These are phyloP conservation scores for Aspergillus hortae DNA, from an alignment of 2,329 filamentous ascomycete species.

Conservation along the genomic window DNA sequence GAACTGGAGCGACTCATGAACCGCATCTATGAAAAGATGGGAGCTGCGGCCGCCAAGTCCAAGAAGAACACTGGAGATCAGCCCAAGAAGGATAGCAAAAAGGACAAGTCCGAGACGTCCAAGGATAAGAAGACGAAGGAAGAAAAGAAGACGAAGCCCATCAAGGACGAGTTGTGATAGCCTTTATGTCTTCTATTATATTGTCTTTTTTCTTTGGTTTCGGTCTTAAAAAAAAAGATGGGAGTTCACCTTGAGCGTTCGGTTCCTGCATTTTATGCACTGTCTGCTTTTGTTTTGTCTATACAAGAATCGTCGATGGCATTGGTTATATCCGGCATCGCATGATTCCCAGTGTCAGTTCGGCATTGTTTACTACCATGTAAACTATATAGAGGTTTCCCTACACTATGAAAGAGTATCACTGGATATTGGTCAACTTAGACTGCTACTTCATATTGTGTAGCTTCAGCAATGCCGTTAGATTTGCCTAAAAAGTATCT, in stretches of 20 bases:
- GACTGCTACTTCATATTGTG: too few species aligned
- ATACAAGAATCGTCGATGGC: neutral
- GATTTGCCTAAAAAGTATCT: too few species aligned
- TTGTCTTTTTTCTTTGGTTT: neutral
- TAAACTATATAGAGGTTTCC: constrained; percentile 9
- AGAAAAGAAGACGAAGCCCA: constrained; percentile 11
- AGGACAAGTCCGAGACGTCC: constrained; percentile 28
- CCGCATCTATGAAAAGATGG: constrained; percentile 39
- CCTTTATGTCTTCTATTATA: neutral
- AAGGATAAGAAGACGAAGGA: constrained; percentile 19
- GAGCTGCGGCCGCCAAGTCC: constrained; percentile 39
- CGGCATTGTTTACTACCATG: constrained; percentile 2
- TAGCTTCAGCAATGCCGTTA: too few species aligned
- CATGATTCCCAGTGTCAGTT: neutral
- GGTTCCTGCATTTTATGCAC: constrained; percentile 4
- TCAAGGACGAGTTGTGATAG: constrained; percentile 10
- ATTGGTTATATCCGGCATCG: neutral
- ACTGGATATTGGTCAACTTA: too few species aligned
- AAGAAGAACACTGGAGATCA: constrained; percentile 17
- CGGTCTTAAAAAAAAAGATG: neutral
- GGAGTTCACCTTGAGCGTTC: constrained; percentile 14
- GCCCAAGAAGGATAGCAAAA: constrained; percentile 23
- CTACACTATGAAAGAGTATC: too few species aligned
- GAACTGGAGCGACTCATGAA: constrained; percentile 58
- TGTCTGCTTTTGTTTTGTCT: neutral